Evolutionary conservation across 2,329 filamentous ascomycete genomes (phyloP), one percentile per base, ranked within the genome.

Genomic region (Trichophyton rubrum): DNA sequence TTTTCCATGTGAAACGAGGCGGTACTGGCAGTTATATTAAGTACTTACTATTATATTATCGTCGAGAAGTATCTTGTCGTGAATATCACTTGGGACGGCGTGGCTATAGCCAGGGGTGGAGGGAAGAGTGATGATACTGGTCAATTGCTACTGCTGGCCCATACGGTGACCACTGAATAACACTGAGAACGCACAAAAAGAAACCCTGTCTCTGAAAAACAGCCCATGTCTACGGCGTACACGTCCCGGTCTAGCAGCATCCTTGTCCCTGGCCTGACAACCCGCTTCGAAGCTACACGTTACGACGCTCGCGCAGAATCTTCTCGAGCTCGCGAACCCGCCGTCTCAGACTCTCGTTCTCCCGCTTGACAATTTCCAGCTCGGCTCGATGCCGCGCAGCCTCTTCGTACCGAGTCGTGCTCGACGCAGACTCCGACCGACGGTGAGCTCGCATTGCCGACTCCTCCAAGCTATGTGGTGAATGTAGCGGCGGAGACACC

Each of bases 341-440:
- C 30, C 71, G 71, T 56, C 75, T 72, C 43, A 79, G 68, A 33
- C 69, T 66, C 60, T 79, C 77, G 58, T 79, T 79, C 65, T 79
- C 77, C 9, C 72, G 69, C 63, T 73, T 76, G 38, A 77, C 70
- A 1, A 69, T 66, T 55, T 78, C 77, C 24, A 78, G 62, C 60
- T 79, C 77, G 38, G 71, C 70, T 22, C 72, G 70, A 43, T 78
- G 74, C 15, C 72, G 67, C 1, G 72, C 67, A 3, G 69, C 69
- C 62, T 78, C 77, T 58, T 78, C 77, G 56, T 74, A 75, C 20
- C 77, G 71, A 6, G 65, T 67, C 2, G 72, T 69, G 5, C 71
- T 70, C 17, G 64, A 68, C 22, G 66, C 62, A 58, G 67, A 68
- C 3, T 66, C 68, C 58, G 64, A 69, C 45, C 66, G 68, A 43